Conservation (phyloP, 2,329 filamentous ascomycete species). For the Remersonia thermophila region DNA sequence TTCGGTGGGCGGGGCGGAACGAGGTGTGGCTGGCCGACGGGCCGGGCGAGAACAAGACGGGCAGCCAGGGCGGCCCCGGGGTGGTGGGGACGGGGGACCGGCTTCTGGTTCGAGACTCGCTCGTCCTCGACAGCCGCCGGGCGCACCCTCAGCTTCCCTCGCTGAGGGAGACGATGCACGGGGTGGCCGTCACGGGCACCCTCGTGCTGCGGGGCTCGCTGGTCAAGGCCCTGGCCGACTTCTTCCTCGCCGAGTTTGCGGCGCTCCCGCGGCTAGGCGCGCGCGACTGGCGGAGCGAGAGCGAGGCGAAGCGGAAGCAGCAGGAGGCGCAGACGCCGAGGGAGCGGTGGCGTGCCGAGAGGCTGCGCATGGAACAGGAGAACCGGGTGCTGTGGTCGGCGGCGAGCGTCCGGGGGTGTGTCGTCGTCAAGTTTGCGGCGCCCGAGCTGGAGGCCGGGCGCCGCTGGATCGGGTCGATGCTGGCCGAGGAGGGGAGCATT, state of each 20-base stretch:
- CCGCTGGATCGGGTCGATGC: conserved; percentile 65
- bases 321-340: conserved; percentile 26
- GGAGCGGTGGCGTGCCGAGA: conserved; percentile 41
- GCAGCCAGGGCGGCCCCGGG: too few species aligned
- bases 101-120: conserved; percentile 72
- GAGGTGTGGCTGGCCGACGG: conserved; percentile 56
- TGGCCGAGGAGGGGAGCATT: conserved; percentile 63
- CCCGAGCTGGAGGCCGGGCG: conserved; percentile 68
- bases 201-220: conserved; percentile 67
- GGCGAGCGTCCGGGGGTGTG: conserved; percentile 66
- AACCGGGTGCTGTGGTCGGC: conserved; percentile 68
- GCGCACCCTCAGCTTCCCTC: conserved; percentile 27
- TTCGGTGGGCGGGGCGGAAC: conserved; percentile 69
- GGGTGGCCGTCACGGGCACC: conserved; percentile 69
- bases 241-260: conserved; percentile 70
- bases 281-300: conserved; percentile 55
- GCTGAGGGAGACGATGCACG: conserved; percentile 55
- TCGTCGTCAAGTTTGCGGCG: conserved; percentile 84
- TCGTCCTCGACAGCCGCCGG: conserved; percentile 53
- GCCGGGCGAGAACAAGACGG: conserved; percentile 16
- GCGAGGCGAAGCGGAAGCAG: conserved; percentile 28
- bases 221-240: conserved; percentile 53
- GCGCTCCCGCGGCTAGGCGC: conserved; percentile 70
- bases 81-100: conserved; percentile 26
- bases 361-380: conserved; percentile 45